Conservation (phyloP, 2,329 filamentous ascomycete genomes). For the Sporothrix dimorphospora region DNA sequence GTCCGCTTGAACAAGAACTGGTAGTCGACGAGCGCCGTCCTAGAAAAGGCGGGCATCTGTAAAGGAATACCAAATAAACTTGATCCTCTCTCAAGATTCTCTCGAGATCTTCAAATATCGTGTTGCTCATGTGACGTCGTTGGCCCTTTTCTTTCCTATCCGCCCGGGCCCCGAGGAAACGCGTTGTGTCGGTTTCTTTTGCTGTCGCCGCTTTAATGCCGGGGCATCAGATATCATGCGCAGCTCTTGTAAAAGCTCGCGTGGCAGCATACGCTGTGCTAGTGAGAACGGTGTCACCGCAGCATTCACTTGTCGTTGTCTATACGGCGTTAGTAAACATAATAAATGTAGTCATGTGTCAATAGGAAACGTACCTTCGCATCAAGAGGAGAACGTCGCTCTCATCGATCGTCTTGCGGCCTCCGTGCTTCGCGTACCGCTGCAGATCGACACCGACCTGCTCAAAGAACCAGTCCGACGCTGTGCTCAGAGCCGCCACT, state of each 20-base stretch:
- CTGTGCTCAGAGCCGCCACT: constrained; percentile 73
- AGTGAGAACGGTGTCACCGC: constrained; percentile 79
- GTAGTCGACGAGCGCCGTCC: constrained; percentile 49
- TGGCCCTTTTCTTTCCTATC: not conserved
- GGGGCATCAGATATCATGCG: constrained; percentile 67
- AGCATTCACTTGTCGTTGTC: constrained; percentile 75
- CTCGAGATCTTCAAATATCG: too few species aligned
- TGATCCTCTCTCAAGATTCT: constrained; percentile 33
- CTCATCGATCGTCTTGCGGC: constrained; percentile 83
- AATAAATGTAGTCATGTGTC: too few species aligned
- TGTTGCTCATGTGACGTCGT: constrained; percentile 43
- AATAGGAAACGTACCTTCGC: constrained; percentile 66
- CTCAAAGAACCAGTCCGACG: constrained; percentile 91
- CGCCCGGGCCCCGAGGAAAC: not conserved
- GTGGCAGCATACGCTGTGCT: constrained; percentile 79
- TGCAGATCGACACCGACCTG: constrained; percentile 79
- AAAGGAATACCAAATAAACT: not conserved
- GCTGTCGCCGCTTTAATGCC: constrained; percentile 50
- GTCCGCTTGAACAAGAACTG: constrained; percentile 77
- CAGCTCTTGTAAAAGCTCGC: constrained; percentile 81
- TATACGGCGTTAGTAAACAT: not conserved
- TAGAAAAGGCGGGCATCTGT: not conserved
- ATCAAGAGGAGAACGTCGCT: constrained; percentile 81
- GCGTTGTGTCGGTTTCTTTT: not conserved
- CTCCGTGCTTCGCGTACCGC: constrained; percentile 79